phyloP scores from a whole-genome alignment of 257 asterid species.

The Solanum corneliomulleri region DNA sequence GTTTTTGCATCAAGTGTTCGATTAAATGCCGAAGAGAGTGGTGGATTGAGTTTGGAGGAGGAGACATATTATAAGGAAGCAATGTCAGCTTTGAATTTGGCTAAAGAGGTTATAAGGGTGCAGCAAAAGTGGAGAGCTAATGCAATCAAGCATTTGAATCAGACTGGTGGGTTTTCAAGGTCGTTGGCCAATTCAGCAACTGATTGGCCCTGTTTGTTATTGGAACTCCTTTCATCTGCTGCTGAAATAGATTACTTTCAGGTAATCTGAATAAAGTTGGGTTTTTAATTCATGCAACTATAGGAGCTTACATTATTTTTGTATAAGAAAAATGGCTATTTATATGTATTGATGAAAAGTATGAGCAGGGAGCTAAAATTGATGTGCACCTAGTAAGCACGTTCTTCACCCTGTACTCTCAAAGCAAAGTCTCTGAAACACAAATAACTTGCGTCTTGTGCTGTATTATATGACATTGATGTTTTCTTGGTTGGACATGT shows the following conservation, averaged over 20 bases:
- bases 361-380: not conserved
- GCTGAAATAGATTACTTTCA: constrained; percentile 89
- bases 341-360: not conserved
- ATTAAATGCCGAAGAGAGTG: constrained; percentile 45
- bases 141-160: constrained; percentile 72
- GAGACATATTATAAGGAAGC: constrained; percentile 71
- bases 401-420: not conserved
- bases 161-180: constrained; percentile 72
- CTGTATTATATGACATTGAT: constrained; percentile 10
- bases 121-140: constrained; percentile 74
- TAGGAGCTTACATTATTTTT: not conserved
- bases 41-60: constrained; percentile 37
- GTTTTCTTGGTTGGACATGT: constrained; percentile 14
- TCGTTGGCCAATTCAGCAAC: constrained; percentile 82
- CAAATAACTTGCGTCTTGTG: not conserved
- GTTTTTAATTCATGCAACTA: not conserved
- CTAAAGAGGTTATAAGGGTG: constrained; percentile 72
- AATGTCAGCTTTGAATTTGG: constrained; percentile 69
- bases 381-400: not conserved
- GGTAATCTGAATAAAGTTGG: constrained; percentile 26
- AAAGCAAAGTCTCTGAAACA: not conserved
- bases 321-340: not conserved
- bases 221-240: constrained; percentile 77
- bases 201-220: constrained; percentile 89
- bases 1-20: constrained; percentile 48